Conservation (phyloP, 371 early-diverging fungal species). For the Rhizomucor miehei region DNA sequence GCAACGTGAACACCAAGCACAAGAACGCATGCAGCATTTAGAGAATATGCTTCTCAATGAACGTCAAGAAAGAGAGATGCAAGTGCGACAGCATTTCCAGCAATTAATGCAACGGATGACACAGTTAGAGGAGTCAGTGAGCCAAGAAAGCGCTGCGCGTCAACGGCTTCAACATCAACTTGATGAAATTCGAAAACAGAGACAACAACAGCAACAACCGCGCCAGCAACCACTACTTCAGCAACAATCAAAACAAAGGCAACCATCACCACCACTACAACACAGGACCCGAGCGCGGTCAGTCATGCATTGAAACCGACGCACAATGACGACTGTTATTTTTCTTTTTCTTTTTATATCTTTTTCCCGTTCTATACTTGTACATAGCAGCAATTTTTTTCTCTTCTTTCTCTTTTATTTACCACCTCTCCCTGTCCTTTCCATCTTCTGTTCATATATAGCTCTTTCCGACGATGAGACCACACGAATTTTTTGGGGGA, state of each 20-base stretch:
- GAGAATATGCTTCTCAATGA: conserved; percentile 17
- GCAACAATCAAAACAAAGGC: too few species aligned
- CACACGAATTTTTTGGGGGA: too few species aligned
- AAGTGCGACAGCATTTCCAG: neutral
- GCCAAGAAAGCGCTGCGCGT: conserved; percentile 1
- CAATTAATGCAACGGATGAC: neutral
- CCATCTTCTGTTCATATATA: too few species aligned
- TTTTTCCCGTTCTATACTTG: neutral
- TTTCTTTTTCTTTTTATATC: neutral
- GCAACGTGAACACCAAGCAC: conserved; percentile 19
- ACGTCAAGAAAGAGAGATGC: neutral
- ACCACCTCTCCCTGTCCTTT: conserved; percentile 1
- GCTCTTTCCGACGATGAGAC: too few species aligned
- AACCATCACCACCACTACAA: neutral
- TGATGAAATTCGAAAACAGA: conserved; percentile 7
- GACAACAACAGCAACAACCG: neutral
- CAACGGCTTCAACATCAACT: conserved; percentile 5
- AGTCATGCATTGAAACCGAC: neutral
- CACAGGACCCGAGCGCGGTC: neutral
- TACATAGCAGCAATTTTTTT: neutral
- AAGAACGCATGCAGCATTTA: conserved; percentile 22
- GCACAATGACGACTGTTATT: neutral
- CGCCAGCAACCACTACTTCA: neutral
- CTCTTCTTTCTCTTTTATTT: conserved; percentile 2
- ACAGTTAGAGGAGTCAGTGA: conserved; percentile 1